These are phyloP conservation scores for Arthrobotrys conoides DNA, from an alignment of 2,329 filamentous ascomycete species.

Conservation along the genomic window DNA sequence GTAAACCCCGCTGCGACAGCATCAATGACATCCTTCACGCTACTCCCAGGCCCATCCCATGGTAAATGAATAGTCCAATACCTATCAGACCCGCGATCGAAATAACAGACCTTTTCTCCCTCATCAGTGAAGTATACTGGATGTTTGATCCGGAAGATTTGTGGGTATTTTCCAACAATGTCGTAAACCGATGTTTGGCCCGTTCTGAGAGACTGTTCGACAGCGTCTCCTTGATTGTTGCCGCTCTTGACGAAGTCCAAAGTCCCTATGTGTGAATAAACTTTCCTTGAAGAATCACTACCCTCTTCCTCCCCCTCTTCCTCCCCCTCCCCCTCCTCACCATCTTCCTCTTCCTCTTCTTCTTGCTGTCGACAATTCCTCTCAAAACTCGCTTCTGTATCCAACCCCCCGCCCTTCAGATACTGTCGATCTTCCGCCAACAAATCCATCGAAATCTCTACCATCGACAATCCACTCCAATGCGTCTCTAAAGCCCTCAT, in stretches of 20 bases:
- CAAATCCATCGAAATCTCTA: conserved; percentile 16
- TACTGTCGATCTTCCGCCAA: conserved; percentile 1
- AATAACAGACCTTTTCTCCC: too few relatives aligned
- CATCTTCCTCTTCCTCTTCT: neutral
- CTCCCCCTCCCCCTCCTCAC: too few relatives aligned
- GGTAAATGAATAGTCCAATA: conserved; percentile 1
- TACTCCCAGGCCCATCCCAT: conserved; percentile 6
- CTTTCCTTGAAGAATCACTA: neutral
- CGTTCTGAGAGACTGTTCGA: neutral
- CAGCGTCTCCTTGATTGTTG: neutral
- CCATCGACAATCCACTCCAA: neutral
- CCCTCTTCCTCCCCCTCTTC: neutral
- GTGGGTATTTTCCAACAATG: neutral
- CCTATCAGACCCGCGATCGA: neutral
- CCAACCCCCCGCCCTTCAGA: neutral
- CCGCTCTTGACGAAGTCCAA: neutral
- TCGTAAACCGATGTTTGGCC: neutral
- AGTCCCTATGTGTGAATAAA: neutral
- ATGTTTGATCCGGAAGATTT: neutral
- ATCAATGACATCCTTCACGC: conserved; percentile 1
- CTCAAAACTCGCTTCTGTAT: neutral
- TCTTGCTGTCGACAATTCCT: neutral
- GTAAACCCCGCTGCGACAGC: neutral
- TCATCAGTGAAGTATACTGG: neutral
- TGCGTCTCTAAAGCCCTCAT: neutral